Conservation (phyloP, 1,139 yeast genomes). For the Zygoascus sp. region DNA sequence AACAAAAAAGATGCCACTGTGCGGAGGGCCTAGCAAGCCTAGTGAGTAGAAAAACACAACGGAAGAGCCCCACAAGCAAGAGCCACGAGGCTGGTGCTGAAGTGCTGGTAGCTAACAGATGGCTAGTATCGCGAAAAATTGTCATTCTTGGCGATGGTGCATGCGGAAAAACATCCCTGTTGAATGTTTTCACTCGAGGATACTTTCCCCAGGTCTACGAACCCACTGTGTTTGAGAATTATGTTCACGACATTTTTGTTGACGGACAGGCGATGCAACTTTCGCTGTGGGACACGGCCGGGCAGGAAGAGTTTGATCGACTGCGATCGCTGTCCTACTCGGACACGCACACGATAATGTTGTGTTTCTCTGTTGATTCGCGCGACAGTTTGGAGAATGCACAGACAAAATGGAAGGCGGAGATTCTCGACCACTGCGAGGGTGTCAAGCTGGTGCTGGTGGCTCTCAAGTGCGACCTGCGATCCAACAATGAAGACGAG, state of each 20-base stretch:
- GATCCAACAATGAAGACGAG: conserved; percentile 47
- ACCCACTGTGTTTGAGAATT: conserved; percentile 96
- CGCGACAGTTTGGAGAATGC: conserved; percentile 93
- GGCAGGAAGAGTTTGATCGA: conserved; percentile 96
- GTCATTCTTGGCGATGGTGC: conserved; percentile 99
- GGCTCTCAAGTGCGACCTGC: conserved; percentile 89
- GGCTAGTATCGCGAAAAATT: conserved; percentile 75
- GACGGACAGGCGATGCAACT: conserved; percentile 91
- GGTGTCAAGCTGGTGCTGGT: conserved; percentile 92
- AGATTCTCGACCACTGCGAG: conserved; percentile 93
- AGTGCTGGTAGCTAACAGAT: background rate
- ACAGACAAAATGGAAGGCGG: conserved; percentile 94
- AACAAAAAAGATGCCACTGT: conserved; percentile 50
- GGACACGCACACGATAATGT: conserved; percentile 95
- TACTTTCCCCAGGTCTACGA: conserved; percentile 98
- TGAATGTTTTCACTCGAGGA: conserved; percentile 94
- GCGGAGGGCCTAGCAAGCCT: conserved; percentile 65
- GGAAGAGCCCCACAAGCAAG: background rate
- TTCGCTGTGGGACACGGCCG: conserved; percentile 98
- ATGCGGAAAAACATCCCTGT: conserved; percentile 82
- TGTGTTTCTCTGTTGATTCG: conserved; percentile 92
- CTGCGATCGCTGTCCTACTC: conserved; percentile 84
- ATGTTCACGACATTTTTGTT: conserved; percentile 93
- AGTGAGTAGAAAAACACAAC: conserved; percentile 16
- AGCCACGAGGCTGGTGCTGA: background rate